Conservation (phyloP, 345 rosid species). For the Aethionema arabicum region DNA sequence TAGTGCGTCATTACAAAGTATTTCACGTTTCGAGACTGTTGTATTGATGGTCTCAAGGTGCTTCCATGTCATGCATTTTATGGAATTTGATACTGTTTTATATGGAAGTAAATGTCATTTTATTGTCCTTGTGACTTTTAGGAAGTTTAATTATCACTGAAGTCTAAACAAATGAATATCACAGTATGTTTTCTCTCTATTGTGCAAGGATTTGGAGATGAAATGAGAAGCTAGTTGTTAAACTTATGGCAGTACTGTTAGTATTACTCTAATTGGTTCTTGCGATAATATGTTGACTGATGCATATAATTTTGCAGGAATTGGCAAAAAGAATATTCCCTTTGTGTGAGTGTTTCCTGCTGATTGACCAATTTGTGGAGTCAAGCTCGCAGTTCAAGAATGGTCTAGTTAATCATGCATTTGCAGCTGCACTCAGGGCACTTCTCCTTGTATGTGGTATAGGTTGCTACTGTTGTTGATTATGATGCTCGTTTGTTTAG, state of each 20-base stretch:
- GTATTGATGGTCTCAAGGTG: slow-evolving; percentile 13
- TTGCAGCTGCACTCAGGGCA: slow-evolving; percentile 90
- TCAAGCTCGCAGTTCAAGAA: slow-evolving; percentile 94
- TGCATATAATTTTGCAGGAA: slow-evolving; percentile 58
- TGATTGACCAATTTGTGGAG: slow-evolving; percentile 92
- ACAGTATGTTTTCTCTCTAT: slow-evolving; percentile 10
- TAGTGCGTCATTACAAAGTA: not conserved
- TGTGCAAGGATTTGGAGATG: slow-evolving; percentile 8
- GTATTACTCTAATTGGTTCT: not conserved
- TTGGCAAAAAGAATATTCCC: slow-evolving; percentile 79
- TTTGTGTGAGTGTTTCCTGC: slow-evolving; percentile 74
- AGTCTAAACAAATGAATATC: slow-evolving; percentile 14
- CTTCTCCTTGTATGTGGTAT: slow-evolving; percentile 77
- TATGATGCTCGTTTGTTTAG: slow-evolving; percentile 28
- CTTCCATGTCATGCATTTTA: slow-evolving; percentile 4
- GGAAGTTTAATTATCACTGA: slow-evolving; percentile 1
- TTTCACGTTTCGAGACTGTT: slow-evolving; percentile 7
- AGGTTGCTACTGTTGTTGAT: slow-evolving; percentile 31
- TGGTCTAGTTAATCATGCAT: slow-evolving; percentile 95
- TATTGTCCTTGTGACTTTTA: slow-evolving; percentile 6
- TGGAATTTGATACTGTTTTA: slow-evolving; percentile 3
- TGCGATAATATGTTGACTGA: slow-evolving; percentile 23
- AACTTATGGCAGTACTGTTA: too few relatives aligned
- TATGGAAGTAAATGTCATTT: slow-evolving; percentile 11
- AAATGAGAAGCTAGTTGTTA: not conserved